Evolutionary conservation across 2,329 filamentous ascomycete species (phyloP), one percentile per base, ranked within the genome.

Genomic region (Fusarium ambrosium): DNA sequence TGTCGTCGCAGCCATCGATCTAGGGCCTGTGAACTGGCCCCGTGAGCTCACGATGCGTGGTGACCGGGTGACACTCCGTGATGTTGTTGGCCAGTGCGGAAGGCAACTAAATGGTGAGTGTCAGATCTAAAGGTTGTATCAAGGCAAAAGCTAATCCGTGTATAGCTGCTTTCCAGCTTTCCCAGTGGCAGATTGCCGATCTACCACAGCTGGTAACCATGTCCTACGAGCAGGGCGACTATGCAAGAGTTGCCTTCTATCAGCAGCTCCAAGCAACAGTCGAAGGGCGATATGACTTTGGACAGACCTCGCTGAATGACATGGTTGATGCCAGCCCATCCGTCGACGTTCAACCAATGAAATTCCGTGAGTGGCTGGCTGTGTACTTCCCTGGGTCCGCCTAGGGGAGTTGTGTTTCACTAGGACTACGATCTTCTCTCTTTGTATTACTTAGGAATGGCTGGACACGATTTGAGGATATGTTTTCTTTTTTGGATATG

Each of bases 11-110:
- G 90, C 93, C 16, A 81, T 94, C 34, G 91, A 93, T 55, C 82
- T 94, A 45, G 88, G 87, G 0, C 85, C 86, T 9, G 83, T 85
- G 8, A 86, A 81, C 20, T 95, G 93, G 93, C 92, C 92, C 4
- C 81, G 83, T 7, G 93, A 95, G 79, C 91, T 93, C 80, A 88
- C 88, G 43, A 91, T 95, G 87, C 87, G 87, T 59, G 92, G 93
- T n/a, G 91, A 93, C 63, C 85, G 90, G 7, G 84, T 92, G 80
- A 89, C 87, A 1, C 86, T 94, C 3, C 85, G 86, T 14, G 87
- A 92, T 55, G 84, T 95, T 13, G 85, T 93, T 11, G 80, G 84
- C 55, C 79, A 85, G 43, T 88, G 87, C 75, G 82, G 86, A 66
- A 80, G 82, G 61, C 85, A 88, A n/a, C 84, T 88, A 84, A 82